Evolutionary conservation across 1,284 basidiomycete genomes (phyloP).

Genomic region (Vanrija sp.): DNA sequence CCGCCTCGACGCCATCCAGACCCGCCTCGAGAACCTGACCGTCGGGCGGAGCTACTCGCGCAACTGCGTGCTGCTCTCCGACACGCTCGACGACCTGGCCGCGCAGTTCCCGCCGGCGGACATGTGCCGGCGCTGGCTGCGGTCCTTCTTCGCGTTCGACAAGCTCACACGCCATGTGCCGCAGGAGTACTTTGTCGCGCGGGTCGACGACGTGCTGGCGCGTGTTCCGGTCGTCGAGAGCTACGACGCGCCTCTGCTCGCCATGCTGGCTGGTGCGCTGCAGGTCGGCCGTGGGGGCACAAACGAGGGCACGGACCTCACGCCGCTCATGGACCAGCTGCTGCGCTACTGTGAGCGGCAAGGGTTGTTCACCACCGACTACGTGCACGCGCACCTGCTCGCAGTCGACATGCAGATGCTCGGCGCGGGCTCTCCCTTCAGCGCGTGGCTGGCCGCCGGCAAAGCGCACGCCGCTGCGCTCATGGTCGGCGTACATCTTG

Average conservation of each 20-base stretch:
- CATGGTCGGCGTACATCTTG: neutral
- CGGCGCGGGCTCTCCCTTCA: neutral
- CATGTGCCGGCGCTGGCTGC: conserved; percentile 1
- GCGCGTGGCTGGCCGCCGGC: neutral
- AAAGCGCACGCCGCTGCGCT: neutral
- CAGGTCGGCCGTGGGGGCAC: too few species aligned
- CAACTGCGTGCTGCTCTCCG: too few species aligned
- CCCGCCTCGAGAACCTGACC: too few species aligned
- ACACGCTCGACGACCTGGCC: neutral
- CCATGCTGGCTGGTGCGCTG: too few species aligned
- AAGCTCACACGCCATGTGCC: neutral
- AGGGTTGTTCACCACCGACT: neutral
- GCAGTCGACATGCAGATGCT: neutral
- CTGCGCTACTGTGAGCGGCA: neutral
- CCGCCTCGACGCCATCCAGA: too few species aligned
- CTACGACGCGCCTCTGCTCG: too few species aligned
- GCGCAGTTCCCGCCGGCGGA: neutral
- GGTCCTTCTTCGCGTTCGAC: conserved; percentile 1
- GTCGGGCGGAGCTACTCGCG: too few species aligned
- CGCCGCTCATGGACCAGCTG: neutral
- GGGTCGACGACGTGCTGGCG: neutral
- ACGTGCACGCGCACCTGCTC: neutral
- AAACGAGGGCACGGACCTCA: too few species aligned
- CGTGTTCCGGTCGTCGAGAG: neutral
- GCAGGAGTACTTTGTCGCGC: neutral